A percentile compares a stretch with the other conserved stretches of the same genome.
These are phyloP conservation scores for Parietaria judaica DNA, from an alignment of 306 rosid genomes.

Conservation along the genomic window DNA sequence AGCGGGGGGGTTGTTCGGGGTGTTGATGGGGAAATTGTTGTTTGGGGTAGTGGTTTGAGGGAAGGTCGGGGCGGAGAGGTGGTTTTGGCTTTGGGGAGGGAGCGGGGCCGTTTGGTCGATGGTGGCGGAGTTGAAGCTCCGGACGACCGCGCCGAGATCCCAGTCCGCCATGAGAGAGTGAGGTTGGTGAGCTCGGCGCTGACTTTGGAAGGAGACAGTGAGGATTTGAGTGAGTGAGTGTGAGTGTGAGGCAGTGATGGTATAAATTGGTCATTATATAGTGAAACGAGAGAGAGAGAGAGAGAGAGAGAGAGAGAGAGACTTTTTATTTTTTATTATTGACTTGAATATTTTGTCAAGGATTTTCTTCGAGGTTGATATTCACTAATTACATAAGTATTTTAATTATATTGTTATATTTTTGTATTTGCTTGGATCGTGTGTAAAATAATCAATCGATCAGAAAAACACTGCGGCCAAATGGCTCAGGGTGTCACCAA, in stretches of 20 bases:
- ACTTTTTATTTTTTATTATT: too few species aligned
- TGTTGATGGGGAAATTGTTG: constrained; percentile 14
- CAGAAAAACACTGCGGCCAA: neutral
- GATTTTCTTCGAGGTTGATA: too few species aligned
- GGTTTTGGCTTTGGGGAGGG: constrained; percentile 20
- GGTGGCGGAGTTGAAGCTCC: constrained; percentile 35
- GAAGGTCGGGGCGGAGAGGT: constrained; percentile 18
- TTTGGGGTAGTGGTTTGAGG: constrained; percentile 17
- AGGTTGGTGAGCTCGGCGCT: neutral
- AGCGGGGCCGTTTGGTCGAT: neutral
- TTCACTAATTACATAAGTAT: too few species aligned
- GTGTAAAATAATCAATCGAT: too few species aligned
- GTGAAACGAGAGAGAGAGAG: too few species aligned
- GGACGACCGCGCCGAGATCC: constrained; percentile 73
- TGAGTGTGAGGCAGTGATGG: neutral
- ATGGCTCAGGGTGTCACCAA: neutral
- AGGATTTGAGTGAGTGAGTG: neutral
- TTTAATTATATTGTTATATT: too few species aligned
- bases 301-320: too few species aligned
- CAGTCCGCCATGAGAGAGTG: constrained; percentile 39
- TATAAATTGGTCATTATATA: neutral
- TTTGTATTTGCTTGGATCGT: too few species aligned
- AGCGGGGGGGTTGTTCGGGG: constrained; percentile 16
- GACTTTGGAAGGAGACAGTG: neutral
- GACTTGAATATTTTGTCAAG: too few species aligned